A percentile compares a stretch with the other conserved stretches of the same genome.
Evolutionary conservation across 2,329 filamentous ascomycete genomes (phyloP).

Genomic region (Aspergillus pseudoviridinutans): DNA sequence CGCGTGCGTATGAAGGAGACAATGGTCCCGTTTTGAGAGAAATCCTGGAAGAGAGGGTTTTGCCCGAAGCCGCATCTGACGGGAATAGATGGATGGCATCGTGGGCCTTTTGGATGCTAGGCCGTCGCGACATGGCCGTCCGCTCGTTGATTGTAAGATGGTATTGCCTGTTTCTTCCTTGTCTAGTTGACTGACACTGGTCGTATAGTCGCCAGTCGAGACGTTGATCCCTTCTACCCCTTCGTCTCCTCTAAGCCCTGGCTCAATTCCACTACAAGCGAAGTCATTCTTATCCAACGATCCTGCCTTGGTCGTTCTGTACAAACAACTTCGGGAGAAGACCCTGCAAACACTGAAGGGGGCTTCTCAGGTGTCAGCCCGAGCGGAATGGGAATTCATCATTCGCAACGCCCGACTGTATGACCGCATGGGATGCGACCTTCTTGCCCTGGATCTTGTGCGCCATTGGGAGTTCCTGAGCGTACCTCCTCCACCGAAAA

Average conservation of each 20-base stretch:
- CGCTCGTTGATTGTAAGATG: conserved; percentile 69
- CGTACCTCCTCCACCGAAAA: conserved; percentile 14
- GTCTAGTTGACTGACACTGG: conserved; percentile 12
- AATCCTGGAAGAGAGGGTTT: conserved; percentile 74
- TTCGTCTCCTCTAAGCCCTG: conserved; percentile 60
- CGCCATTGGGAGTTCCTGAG: conserved; percentile 49
- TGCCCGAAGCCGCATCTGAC: conserved; percentile 71
- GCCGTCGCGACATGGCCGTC: conserved; percentile 76
- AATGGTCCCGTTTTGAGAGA: conserved; percentile 67
- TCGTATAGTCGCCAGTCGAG: conserved; percentile 68
- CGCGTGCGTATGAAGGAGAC: conserved; percentile 84
- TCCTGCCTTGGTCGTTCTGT: conserved; percentile 80
- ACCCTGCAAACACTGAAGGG: conserved; percentile 79
- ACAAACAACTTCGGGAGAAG: conserved; percentile 77
- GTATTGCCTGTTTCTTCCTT: background rate
- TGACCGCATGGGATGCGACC: conserved; percentile 87
- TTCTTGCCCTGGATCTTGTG: conserved; percentile 77
- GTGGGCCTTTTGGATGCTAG: conserved; percentile 93
- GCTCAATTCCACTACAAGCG: conserved; percentile 56
- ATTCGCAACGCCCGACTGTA: conserved; percentile 80
- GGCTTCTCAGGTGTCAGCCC: conserved; percentile 74
- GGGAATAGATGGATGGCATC: conserved; percentile 91
- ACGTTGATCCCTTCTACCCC: conserved; percentile 53
- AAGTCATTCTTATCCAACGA: conserved; percentile 86
- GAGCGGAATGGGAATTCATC: conserved; percentile 83